Base-by-base conservation (phyloP, 306 rosid genomes). In the Lathyrus aphaca region DNA sequence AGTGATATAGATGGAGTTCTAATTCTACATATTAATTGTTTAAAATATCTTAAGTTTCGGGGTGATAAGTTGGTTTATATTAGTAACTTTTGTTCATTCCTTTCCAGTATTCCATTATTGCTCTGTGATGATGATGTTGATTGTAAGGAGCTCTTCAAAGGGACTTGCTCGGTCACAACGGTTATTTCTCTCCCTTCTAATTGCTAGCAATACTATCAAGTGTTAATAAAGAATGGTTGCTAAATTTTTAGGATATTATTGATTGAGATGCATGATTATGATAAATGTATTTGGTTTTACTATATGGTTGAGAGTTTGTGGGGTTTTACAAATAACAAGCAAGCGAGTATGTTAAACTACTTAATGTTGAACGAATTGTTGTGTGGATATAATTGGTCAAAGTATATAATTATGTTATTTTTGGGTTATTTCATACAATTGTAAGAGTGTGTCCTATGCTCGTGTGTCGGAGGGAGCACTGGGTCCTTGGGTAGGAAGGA, bases 111-210 rank as follows among this genome's bases (percentile, higher is more conserved):
- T 39, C 11, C 32, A 19, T 50, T 38, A 15, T 18, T 39, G 35
- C 0, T 38, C 48, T 39, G 49, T 17, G 6, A 6, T 32, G 38
- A 32, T 32, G 38, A 62, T 17, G 0, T 27, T 18, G 50, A 38
- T 3, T 39, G 35, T 18, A 18, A 38, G 67, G 67, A 62, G 49
- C 50, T 62, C 30, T 38, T 18, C 32, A 39, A 10, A 50, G 67
- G 50, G 32, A 62, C 67, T 37, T 62, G 67, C 18, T 5, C 2
- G 49, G 39, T 3, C 67, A 62, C 67, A 18, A 2, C 3, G 12
- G 67, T 62, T 18, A 62, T 39, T 62, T 62, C 32, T 62, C 48
- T 38, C 49, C 5, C 2, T 18, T 35, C 49, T 38, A 5, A 15
- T 8, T 30, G 21, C 42, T 15, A 30, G 21, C 3, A 29, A 30